phyloP scores from a whole-genome alignment of 2,329 filamentous ascomycete species.

The Aspergillus persii region DNA sequence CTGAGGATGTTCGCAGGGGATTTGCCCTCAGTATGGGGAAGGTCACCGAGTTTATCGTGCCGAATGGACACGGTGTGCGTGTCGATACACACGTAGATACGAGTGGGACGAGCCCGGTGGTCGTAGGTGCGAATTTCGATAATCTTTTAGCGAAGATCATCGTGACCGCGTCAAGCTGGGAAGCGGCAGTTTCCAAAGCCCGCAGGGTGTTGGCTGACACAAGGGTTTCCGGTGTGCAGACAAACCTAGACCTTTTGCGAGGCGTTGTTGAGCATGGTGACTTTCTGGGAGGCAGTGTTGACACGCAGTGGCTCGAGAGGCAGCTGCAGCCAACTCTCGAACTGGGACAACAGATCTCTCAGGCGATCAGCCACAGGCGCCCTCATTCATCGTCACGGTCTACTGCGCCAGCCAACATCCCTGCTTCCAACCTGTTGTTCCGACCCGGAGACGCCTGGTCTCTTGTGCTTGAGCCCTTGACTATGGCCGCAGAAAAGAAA shows the following conservation, averaged over 20 bases:
- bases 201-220: slow-evolving; percentile 56
- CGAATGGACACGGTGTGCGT: slow-evolving; percentile 57
- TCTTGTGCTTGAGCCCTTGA: slow-evolving; percentile 44
- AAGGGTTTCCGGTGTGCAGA: slow-evolving; percentile 56
- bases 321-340: slow-evolving; percentile 45
- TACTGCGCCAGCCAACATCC: slow-evolving; percentile 12
- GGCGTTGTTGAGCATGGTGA: slow-evolving; percentile 53
- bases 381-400: background rate
- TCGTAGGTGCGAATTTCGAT: slow-evolving; percentile 58
- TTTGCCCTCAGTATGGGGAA: slow-evolving; percentile 62
- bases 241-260: slow-evolving; percentile 55
- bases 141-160: slow-evolving; percentile 61
- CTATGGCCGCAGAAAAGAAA: slow-evolving; percentile 12
- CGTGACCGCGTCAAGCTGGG: slow-evolving; percentile 54
- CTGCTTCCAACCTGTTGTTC: slow-evolving; percentile 48
- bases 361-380: slow-evolving; percentile 5
- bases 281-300: slow-evolving; percentile 49
- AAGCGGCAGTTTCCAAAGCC: slow-evolving; percentile 53
- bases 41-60: slow-evolving; percentile 54
- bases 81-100: slow-evolving; percentile 56
- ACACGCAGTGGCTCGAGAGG: slow-evolving; percentile 59
- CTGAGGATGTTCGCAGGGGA: slow-evolving; percentile 53
- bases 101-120: slow-evolving; percentile 33
- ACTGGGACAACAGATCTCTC: slow-evolving; percentile 29
- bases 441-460: slow-evolving; percentile 61